These are phyloP conservation scores for Hyaloperonospora brassicae DNA, from an alignment of 352 stramenopile species.

Conservation along the genomic window DNA sequence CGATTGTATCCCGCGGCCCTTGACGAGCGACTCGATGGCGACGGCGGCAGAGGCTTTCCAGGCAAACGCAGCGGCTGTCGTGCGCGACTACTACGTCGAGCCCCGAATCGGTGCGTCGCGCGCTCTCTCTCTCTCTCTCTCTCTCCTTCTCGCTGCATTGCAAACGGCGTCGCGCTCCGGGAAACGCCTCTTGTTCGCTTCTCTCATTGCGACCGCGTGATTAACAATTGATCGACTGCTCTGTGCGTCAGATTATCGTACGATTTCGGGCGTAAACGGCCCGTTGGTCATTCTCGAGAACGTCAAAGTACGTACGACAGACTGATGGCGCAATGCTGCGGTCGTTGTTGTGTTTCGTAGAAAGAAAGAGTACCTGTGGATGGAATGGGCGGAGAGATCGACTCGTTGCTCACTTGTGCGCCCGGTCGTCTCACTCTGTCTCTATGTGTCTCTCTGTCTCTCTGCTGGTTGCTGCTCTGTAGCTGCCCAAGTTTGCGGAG, in stretches of 20 bases:
- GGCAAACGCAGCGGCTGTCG: slow-evolving; percentile 65
- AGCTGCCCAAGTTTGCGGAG: slow-evolving; percentile 96
- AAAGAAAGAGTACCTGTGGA: no score
- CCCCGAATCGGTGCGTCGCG: slow-evolving; percentile 58
- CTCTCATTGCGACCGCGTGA: no score
- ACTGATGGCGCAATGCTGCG: no score
- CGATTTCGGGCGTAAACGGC: slow-evolving; percentile 97
- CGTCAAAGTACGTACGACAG: slow-evolving; percentile 87
- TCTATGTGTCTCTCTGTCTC: neutral
- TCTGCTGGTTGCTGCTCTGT: slow-evolving; percentile 4
- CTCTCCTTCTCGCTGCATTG: neutral
- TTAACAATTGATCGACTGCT: no score
- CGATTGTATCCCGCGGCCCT: neutral
- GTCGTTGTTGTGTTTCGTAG: no score
- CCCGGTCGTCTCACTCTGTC: no score
- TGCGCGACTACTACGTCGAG: slow-evolving; percentile 84
- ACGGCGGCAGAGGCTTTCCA: slow-evolving; percentile 65
- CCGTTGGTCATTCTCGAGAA: slow-evolving; percentile 99
- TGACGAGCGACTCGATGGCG: slow-evolving; percentile 35
- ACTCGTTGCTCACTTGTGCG: no score
- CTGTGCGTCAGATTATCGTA: slow-evolving; percentile 85
- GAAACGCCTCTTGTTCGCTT: no score
- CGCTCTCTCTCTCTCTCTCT: neutral
- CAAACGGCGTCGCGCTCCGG: no score
- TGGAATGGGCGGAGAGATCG: no score